Conservation (phyloP, 805 yeast species). For the Ogataea zsoltii region DNA sequence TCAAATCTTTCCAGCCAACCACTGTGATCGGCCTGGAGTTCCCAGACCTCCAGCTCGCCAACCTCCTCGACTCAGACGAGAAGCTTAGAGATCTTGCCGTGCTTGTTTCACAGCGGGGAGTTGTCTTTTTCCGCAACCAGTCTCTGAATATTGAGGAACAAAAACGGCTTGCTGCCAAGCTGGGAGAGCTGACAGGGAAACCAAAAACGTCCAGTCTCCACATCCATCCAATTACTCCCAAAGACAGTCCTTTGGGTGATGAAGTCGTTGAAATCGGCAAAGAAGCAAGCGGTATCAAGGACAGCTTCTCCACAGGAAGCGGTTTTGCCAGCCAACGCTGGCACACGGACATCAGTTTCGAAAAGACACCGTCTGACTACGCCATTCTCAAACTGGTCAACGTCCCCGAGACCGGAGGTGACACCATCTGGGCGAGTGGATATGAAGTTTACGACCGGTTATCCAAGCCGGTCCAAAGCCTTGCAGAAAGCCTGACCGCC, state of each 20-base stretch:
- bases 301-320: too few relatives aligned
- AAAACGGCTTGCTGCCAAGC: too few relatives aligned
- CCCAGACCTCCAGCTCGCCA: conserved; percentile 1
- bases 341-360: conserved; percentile 58
- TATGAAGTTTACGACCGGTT: conserved; percentile 56
- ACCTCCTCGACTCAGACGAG: background rate
- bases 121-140: conserved; percentile 1
- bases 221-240: too few relatives aligned
- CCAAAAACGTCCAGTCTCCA: too few relatives aligned
- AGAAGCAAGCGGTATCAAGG: too few relatives aligned
- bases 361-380: conserved; percentile 53
- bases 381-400: conserved; percentile 53
- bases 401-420: conserved; percentile 52
- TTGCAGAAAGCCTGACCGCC: conserved; percentile 44
- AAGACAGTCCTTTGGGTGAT: too few relatives aligned
- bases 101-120: conserved; percentile 2
- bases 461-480: conserved; percentile 47
- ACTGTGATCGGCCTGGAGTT: conserved; percentile 3
- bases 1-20: conserved; percentile 1
- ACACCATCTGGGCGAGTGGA: conserved; percentile 55
- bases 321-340: conserved; percentile 23
- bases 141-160: too few relatives aligned
- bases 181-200: too few relatives aligned
- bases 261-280: too few relatives aligned
- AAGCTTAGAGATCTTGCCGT: conserved; percentile 2